Base-by-base conservation (phyloP, 768 basidiomycete species). In the Mycena amicta region DNA sequence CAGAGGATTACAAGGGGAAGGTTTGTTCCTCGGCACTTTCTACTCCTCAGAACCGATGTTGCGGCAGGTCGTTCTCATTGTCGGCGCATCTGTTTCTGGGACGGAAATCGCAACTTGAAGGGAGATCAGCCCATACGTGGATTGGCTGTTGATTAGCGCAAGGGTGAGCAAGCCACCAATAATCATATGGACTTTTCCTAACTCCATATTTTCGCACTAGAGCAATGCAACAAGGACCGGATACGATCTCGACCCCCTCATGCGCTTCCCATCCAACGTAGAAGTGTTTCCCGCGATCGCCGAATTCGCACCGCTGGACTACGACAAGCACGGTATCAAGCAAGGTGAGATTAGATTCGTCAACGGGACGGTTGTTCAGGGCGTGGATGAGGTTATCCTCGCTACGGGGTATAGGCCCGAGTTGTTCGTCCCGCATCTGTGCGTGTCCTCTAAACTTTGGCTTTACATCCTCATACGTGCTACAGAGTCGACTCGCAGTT, bases 1-100 rank as follows among this genome's bases (percentile, higher is more conserved):
- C 74, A 3, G 67, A 74, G 43, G 49, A 68, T 0, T 71, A 70
- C 49, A 50, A 64, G 20, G 70, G 64, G 41, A 72, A 74, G 61
- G 74, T 43, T 41, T 37, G 43, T 55, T 18, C 25, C 27, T 33
- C 23, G 5, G 5, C n/a, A 22, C 26, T 55, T 45, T 47, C n/a
- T 2, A 12, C 15, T 15, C 3, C 20, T n/a, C 20, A n/a, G n/a
- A n/a, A n/a, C n/a, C n/a, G n/a, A n/a, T n/a, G n/a, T n/a, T n/a
- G n/a, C n/a, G n/a, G 15, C 12, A 64, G 65, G 63, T 50, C 5
- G 29, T 68, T 27, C 54, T 68, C n/a, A 62, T 68, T 6, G 61
- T 68, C 11, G 67, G 67, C n/a, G 58, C 63, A 2, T 56, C 54
- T 4, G 56, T 62, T 30, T 64, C 59, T 33, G 63, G 57, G 15